Base-by-base conservation (phyloP, 352 stramenopile species). In the Globisporangium splendens region DNA sequence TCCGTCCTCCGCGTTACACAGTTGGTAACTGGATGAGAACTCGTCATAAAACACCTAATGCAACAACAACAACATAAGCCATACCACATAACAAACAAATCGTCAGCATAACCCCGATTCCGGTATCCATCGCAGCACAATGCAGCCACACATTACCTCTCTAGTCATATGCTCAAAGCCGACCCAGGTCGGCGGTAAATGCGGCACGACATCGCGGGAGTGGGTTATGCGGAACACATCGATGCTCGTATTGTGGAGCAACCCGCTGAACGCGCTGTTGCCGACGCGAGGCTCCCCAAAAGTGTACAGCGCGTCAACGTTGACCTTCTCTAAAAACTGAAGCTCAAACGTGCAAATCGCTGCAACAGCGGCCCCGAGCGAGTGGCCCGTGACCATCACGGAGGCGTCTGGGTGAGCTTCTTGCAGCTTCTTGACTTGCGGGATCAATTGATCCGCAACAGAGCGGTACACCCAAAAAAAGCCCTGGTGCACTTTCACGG, bases 381-480 rank as follows among this genome's bases (percentile, higher is more conserved):
- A 93, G 59, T 95, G 86, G 17, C 86, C 85, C 4, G 83, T 75
- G 50, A 93, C 68, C 44, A 92, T 62, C 2, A 95, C 31, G 1
- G 68, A 66, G 17, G 83, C 79, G 5, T 73, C 48, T 0, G 75
- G 74, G 31, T 92, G 63, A 22, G 59, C 52, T 14, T 61, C 57
- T 3, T 64, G 44, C 5, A 92, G 62, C 14, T 62, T 51, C 3
- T 50, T 41, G 14, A 93, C 58, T 5, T 62, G 59, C 1, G 70
- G 31, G 2, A 88, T 38, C 0, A 95, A 70, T 46, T 91, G 69
- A 0, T 54, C 20, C 0, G 72, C 76, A 5, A 95, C 82, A 1
- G 78, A 86, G 13, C 73, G 59, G 58, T 90, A 95, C 18, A 83
- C 80, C 80, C 79, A 91, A 56, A 88, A 93, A 56, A 95, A 95